Conservation (phyloP, 2,329 filamentous ascomycete genomes). For the Xylariaceae sp. region DNA sequence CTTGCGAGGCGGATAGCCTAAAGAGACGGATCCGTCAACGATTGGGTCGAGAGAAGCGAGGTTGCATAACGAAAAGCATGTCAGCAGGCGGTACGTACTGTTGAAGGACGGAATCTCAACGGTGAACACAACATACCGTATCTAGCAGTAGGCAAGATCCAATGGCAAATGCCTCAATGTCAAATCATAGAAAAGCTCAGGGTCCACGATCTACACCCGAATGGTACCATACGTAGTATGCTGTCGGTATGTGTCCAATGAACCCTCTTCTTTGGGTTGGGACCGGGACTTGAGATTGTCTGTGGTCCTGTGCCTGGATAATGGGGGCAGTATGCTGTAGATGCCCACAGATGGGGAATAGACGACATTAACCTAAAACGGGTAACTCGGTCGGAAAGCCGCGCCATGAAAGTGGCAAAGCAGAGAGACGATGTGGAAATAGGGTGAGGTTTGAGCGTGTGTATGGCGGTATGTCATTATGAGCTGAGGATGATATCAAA, state of each 20-base stretch:
- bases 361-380: background rate
- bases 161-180: too few relatives aligned
- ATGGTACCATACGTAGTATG: too few relatives aligned
- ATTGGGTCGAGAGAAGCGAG: slow-evolving; percentile 40
- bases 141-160: too few relatives aligned
- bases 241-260: too few relatives aligned
- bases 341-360: too few relatives aligned
- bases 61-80: slow-evolving; percentile 30
- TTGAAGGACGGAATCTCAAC: background rate
- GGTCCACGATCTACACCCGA: too few relatives aligned
- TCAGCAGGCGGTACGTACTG: slow-evolving; percentile 7
- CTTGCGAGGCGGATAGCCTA: slow-evolving; percentile 20
- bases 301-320: too few relatives aligned
- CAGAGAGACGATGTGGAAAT: background rate
- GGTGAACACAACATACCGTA: too few relatives aligned
- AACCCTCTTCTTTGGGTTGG: too few relatives aligned
- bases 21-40: slow-evolving; percentile 18
- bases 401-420: background rate
- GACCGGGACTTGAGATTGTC: too few relatives aligned
- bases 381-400: background rate
- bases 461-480: background rate
- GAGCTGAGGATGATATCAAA: slow-evolving; percentile 14
- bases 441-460: slow-evolving; percentile 1
- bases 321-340: too few relatives aligned
- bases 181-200: too few relatives aligned